A percentile compares a stretch with the other conserved stretches of the same genome.
Evolutionary conservation across 108 stramenopile species (phyloP).

Genomic region (Parietichytrium sp.): DNA sequence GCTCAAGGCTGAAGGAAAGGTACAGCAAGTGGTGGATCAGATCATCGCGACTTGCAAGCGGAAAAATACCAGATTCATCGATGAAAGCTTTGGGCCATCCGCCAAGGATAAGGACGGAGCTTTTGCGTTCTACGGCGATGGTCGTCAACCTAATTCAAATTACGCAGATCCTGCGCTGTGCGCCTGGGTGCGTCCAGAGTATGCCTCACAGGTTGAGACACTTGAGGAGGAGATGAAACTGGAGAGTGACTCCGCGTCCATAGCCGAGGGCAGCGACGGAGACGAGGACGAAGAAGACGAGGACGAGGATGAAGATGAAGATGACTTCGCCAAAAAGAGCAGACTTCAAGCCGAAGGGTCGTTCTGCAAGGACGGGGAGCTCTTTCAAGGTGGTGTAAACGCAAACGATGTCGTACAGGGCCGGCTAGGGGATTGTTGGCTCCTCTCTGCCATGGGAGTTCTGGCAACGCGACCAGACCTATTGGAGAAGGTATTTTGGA

Average conservation of each 20-base stretch:
- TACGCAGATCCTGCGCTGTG: background rate
- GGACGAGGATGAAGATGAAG: background rate
- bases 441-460: conserved; percentile 30
- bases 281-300: background rate
- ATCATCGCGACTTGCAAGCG: background rate
- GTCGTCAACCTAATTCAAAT: background rate
- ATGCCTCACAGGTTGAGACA: background rate
- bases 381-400: conserved; percentile 50
- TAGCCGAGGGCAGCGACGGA: background rate
- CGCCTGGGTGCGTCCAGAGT: background rate
- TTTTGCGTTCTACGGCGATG: background rate
- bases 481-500: conserved; percentile 32
- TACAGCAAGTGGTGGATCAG: background rate
- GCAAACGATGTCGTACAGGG: conserved; percentile 44
- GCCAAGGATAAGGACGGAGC: background rate
- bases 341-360: too few species aligned
- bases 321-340: background rate
- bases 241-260: background rate
- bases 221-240: background rate
- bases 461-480: conserved; percentile 14
- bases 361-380: background rate
- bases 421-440: conserved; percentile 43
- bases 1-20: background rate
- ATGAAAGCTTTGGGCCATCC: background rate
- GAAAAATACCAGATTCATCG: background rate